These are phyloP conservation scores for Thelephora ganbajun DNA, from an alignment of 768 basidiomycete species.

Conservation along the genomic window DNA sequence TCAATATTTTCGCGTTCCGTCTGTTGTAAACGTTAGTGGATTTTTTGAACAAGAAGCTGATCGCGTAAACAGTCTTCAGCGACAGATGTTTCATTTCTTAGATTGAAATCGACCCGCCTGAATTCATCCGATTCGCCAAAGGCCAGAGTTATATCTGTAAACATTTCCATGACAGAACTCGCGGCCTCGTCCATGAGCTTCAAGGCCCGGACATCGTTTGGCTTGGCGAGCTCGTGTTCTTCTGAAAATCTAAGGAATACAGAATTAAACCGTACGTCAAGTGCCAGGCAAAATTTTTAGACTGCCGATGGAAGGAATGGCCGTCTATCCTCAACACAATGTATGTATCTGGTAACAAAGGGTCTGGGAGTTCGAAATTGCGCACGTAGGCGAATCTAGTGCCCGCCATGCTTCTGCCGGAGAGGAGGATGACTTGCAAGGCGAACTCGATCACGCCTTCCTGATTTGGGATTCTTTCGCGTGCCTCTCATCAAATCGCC, in stretches of 20 bases:
- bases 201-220: constrained; percentile 82
- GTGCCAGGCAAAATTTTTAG: too few relatives aligned
- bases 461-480: too few relatives aligned
- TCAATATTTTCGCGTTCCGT: constrained; percentile 74
- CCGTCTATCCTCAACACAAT: constrained; percentile 85
- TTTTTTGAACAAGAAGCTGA: constrained; percentile 76
- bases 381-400: constrained; percentile 88
- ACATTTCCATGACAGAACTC: constrained; percentile 62
- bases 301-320: constrained; percentile 81
- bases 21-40: constrained; percentile 72
- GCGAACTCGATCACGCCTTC: background rate
- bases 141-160: constrained; percentile 70
- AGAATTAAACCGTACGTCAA: background rate
- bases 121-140: constrained; percentile 98
- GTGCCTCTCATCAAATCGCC: too few relatives aligned
- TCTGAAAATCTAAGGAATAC: constrained; percentile 58
- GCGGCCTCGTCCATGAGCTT: constrained; percentile 90
- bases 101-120: constrained; percentile 37
- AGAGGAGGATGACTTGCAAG: background rate
- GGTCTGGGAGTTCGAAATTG: constrained; percentile 80
- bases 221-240: constrained; percentile 70
- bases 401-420: constrained; percentile 60
- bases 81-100: too few relatives aligned
- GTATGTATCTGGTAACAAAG: constrained; percentile 70
- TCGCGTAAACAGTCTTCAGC: too few relatives aligned